A percentile compares a stretch with the other conserved stretches of the same genome.
Conservation (phyloP, 1,139 yeast genomes). For the Kurtzmaniella quercitrusa region DNA sequence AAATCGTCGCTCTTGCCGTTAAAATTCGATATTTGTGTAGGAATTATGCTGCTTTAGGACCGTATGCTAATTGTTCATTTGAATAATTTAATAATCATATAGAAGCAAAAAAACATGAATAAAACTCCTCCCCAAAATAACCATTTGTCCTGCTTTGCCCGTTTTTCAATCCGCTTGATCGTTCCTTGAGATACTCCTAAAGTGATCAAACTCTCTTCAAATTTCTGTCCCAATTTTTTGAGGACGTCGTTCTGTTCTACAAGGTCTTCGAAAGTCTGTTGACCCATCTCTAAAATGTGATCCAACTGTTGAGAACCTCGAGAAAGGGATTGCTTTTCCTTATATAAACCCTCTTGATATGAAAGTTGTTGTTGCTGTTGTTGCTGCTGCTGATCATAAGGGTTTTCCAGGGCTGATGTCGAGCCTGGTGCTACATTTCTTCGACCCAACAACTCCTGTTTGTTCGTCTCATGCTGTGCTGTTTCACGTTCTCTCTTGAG, state of each 20-base stretch:
- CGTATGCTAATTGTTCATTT: no score
- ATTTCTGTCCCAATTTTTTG: slow-evolving; percentile 55
- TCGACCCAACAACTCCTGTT: slow-evolving; percentile 62
- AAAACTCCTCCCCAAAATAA: slow-evolving; percentile 76
- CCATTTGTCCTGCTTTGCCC: slow-evolving; percentile 89
- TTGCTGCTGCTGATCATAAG: slow-evolving; percentile 40
- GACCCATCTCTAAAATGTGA: slow-evolving; percentile 86
- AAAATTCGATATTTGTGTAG: no score
- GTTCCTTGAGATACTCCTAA: slow-evolving; percentile 88
- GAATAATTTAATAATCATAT: slow-evolving; percentile 63
- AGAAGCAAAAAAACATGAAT: slow-evolving; percentile 63
- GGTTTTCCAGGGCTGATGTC: slow-evolving; percentile 51
- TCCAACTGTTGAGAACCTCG: slow-evolving; percentile 82
- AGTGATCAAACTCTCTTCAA: slow-evolving; percentile 70
- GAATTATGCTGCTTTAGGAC: no score
- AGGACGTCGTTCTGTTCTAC: slow-evolving; percentile 80
- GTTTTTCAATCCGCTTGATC: slow-evolving; percentile 71
- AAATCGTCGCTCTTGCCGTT: no score
- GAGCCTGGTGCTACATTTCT: slow-evolving; percentile 24
- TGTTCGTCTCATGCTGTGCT: slow-evolving; percentile 45
- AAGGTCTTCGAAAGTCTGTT: slow-evolving; percentile 78
- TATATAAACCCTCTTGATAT: slow-evolving; percentile 62
- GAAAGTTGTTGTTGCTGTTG: slow-evolving; percentile 30
- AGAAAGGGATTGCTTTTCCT: slow-evolving; percentile 62
- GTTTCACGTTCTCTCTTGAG: slow-evolving; percentile 67